Percentiles rank a stretch among this genome's conserved stretches.
Evolutionary conservation across 208 protist genomes (phyloP).

Genomic region (Perkinsela sp.): DNA sequence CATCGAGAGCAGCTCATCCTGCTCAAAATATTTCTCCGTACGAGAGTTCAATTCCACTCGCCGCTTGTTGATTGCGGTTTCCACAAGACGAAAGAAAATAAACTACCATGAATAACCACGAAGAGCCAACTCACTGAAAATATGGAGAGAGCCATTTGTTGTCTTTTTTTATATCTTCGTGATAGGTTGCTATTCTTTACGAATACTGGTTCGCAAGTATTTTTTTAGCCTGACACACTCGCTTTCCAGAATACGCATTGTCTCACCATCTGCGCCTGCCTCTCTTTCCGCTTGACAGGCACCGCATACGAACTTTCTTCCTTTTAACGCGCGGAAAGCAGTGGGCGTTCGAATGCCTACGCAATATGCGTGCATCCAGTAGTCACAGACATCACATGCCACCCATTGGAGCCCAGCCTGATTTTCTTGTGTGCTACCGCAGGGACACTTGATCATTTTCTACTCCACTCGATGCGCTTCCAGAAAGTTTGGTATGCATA

Average conservation of each 20-base stretch:
- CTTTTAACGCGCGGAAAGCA: not conserved
- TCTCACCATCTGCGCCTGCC: not conserved
- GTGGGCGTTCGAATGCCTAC: not conserved
- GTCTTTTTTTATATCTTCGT: no score
- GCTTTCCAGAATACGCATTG: not conserved
- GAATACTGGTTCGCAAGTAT: no score
- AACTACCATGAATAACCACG: no score
- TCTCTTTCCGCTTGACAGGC: not conserved
- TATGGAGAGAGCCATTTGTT: no score
- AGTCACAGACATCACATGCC: not conserved
- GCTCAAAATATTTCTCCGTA: no score
- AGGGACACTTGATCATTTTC: not conserved
- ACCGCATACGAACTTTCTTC: not conserved
- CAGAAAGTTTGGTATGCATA: conserved; percentile 64
- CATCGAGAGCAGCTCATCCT: no score
- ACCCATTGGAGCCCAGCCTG: not conserved
- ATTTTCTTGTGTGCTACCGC: not conserved
- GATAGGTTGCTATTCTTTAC: no score
- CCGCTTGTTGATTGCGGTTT: no score
- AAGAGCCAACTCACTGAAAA: no score
- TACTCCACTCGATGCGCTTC: conserved; percentile 57
- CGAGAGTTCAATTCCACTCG: no score
- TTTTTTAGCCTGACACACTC: not conserved
- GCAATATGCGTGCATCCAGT: not conserved
- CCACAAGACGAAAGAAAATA: no score